A percentile compares a stretch with the other conserved stretches of the same genome.
Evolutionary conservation across 2,329 filamentous ascomycete genomes (phyloP).

Genomic region (Neofusicoccum umdonicola): DNA sequence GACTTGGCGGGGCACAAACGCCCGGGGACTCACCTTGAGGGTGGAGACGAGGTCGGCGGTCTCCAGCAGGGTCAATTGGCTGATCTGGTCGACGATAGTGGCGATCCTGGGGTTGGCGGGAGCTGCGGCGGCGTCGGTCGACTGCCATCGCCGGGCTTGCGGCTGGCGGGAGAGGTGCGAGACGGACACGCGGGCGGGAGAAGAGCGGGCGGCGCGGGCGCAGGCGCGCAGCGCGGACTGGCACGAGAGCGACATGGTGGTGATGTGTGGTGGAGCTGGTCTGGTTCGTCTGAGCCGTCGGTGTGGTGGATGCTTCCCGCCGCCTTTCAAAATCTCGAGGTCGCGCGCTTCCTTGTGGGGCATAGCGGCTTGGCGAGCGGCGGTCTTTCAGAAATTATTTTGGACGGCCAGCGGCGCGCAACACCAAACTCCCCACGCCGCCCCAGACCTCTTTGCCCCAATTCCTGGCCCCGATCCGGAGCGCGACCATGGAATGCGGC

Average conservation of each 20-base stretch:
- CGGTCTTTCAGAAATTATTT: conserved; percentile 20
- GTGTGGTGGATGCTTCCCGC: conserved; percentile 16
- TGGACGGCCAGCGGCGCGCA: neutral
- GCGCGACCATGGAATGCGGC: conserved; percentile 15
- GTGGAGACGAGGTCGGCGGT: conserved; percentile 92
- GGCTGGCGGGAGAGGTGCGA: conserved; percentile 34
- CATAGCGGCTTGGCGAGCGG: conserved; percentile 26
- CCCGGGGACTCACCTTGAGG: conserved; percentile 70
- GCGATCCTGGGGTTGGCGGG: conserved; percentile 84
- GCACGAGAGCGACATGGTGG: conserved; percentile 45
- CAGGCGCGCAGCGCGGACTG: conserved; percentile 46
- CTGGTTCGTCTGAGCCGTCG: neutral
- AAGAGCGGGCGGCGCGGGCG: conserved; percentile 34
- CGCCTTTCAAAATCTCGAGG: conserved; percentile 24
- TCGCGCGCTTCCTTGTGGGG: conserved; percentile 19
- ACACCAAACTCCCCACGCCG: conserved; percentile 19
- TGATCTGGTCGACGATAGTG: conserved; percentile 96
- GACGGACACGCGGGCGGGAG: conserved; percentile 31
- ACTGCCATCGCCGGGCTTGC: conserved; percentile 75
- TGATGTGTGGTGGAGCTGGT: conserved; percentile 21
- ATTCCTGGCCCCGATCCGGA: neutral
- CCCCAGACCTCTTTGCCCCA: neutral
- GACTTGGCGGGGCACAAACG: neutral
- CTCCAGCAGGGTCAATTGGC: conserved; percentile 94
- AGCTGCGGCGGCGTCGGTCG: conserved; percentile 66